Percentiles rank a stretch among this genome's conserved stretches.
phyloP scores from a whole-genome alignment of 768 basidiomycete genomes.

The Boletus tylopilopsis region DNA sequence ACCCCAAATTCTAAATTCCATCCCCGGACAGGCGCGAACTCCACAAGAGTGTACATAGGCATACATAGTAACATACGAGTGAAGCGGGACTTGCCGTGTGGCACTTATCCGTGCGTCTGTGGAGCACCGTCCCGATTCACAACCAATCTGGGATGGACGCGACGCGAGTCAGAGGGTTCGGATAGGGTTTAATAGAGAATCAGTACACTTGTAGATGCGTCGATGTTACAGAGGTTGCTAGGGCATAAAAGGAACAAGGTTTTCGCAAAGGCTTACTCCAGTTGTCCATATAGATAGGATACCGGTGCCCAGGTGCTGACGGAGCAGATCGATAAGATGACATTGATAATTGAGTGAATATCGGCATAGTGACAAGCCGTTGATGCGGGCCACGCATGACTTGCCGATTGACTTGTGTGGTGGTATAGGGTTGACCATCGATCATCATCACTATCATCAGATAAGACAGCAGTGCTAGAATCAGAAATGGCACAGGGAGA shows the following conservation, averaged over 20 bases:
- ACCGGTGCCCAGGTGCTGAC: too few relatives aligned
- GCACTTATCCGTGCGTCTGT: conserved; percentile 2
- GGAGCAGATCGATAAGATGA: background rate
- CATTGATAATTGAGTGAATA: background rate
- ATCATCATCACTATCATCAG: conserved; percentile 9
- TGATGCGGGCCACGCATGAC: background rate
- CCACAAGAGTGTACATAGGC: too few relatives aligned
- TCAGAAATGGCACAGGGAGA: background rate
- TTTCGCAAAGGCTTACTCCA: background rate
- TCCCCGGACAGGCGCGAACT: too few relatives aligned
- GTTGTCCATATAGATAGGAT: background rate
- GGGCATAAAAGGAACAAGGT: conserved; percentile 4
- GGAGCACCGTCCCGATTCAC: conserved; percentile 18
- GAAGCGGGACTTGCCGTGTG: conserved; percentile 7
- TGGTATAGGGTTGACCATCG: conserved; percentile 1
- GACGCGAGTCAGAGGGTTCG: background rate
- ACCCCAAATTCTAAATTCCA: too few relatives aligned
- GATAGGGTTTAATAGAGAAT: background rate
- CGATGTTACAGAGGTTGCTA: background rate
- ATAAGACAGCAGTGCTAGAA: conserved; percentile 3
- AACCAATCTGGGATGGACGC: background rate
- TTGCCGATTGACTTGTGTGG: background rate
- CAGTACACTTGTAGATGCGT: background rate
- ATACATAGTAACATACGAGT: too few relatives aligned
- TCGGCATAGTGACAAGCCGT: background rate